These are phyloP conservation scores for Fusarium annulatum DNA, from an alignment of 2,329 filamentous ascomycete genomes.

Conservation along the genomic window DNA sequence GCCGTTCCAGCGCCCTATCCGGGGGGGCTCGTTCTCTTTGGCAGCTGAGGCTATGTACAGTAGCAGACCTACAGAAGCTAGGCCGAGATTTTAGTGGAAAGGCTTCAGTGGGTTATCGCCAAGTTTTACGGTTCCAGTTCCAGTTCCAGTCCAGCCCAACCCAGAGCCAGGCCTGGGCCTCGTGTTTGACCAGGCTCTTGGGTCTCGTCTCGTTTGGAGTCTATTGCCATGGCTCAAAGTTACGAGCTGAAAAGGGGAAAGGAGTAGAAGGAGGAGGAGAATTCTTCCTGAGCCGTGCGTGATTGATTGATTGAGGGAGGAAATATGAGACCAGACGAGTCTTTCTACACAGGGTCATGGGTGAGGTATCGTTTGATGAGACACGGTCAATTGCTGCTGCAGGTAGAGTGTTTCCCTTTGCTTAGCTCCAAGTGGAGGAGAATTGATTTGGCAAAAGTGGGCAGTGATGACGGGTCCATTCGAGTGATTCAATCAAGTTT, in stretches of 20 bases:
- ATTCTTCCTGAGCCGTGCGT: neutral
- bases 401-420: slow-evolving; percentile 35
- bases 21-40: slow-evolving; percentile 17
- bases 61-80: neutral
- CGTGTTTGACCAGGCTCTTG: slow-evolving; percentile 3
- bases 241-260: slow-evolving; percentile 4
- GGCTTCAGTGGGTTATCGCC: slow-evolving; percentile 11
- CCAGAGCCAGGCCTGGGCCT: slow-evolving; percentile 9
- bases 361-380: neutral
- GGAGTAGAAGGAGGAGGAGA: neutral
- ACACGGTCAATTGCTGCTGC: slow-evolving; percentile 24
- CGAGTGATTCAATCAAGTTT: slow-evolving; percentile 16
- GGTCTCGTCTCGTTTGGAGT: slow-evolving; percentile 4
- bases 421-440: slow-evolving; percentile 20
- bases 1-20: slow-evolving; percentile 34
- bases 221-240: slow-evolving; percentile 20
- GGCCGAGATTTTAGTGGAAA: neutral
- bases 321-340: neutral
- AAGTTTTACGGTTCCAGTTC: slow-evolving; percentile 5
- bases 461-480: slow-evolving; percentile 31
- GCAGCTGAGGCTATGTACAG: neutral
- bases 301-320: neutral
- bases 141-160: neutral
- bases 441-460: slow-evolving; percentile 26
- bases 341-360: neutral